Conservation (phyloP, 768 basidiomycete genomes). For the Pleurotus citrinopileatus region DNA sequence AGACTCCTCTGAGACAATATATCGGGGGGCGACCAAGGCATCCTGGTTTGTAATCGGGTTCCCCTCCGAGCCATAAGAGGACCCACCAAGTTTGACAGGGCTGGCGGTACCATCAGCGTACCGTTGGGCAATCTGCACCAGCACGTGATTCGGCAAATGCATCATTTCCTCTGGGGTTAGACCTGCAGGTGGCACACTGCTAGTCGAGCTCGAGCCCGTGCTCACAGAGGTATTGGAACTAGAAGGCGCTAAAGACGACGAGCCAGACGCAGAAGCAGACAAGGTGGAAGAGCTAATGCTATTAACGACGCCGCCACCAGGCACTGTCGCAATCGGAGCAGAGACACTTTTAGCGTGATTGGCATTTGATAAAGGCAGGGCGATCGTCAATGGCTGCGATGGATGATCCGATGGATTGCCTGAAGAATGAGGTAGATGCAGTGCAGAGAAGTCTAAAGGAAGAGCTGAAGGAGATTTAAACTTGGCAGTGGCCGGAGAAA, state of each 20-base stretch:
- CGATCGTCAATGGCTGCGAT: slow-evolving; percentile 39
- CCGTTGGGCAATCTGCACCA: slow-evolving; percentile 48
- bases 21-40: slow-evolving; percentile 43
- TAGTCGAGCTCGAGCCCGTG: slow-evolving; percentile 49
- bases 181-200: slow-evolving; percentile 46
- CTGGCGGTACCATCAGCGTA: slow-evolving; percentile 36
- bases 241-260: slow-evolving; percentile 47
- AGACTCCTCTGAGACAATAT: slow-evolving; percentile 67
- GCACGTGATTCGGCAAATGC: slow-evolving; percentile 40
- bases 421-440: slow-evolving; percentile 37
- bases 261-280: slow-evolving; percentile 39
- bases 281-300: slow-evolving; percentile 29
- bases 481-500: slow-evolving; percentile 87
- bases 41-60: slow-evolving; percentile 19
- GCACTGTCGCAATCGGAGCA: slow-evolving; percentile 57
- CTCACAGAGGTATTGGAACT: slow-evolving; percentile 50
- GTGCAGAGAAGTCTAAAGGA: slow-evolving; percentile 41
- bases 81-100: slow-evolving; percentile 24
- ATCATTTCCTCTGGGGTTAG: slow-evolving; percentile 53
- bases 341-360: slow-evolving; percentile 65
- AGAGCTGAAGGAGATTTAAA: slow-evolving; percentile 60
- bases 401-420: slow-evolving; percentile 28
- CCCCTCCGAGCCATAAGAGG: slow-evolving; percentile 3
- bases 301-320: slow-evolving; percentile 29
- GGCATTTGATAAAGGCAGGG: slow-evolving; percentile 44